phyloP scores from a whole-genome alignment of 192 early-diverging fungal species.

The Linnemannia zychae region DNA sequence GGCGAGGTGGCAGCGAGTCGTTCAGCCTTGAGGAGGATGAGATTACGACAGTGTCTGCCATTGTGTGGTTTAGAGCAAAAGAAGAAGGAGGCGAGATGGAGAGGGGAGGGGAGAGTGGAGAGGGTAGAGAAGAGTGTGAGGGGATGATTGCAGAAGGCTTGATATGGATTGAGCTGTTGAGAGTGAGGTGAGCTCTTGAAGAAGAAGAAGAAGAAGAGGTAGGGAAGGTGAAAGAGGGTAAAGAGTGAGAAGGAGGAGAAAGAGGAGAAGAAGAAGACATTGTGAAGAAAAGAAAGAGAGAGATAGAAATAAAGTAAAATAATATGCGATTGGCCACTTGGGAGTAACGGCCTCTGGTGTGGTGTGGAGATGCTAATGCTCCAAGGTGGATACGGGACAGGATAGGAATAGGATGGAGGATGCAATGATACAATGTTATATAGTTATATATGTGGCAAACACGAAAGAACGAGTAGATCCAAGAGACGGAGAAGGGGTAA shows the following conservation, averaged over 20 bases:
- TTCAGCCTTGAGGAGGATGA: background rate
- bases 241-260: background rate
- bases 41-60: conserved; percentile 20
- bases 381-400: background rate
- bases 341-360: background rate
- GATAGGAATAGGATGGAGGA: background rate
- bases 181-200: background rate
- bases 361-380: background rate
- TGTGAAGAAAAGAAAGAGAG: background rate
- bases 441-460: conserved; percentile 4
- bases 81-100: conserved; percentile 45
- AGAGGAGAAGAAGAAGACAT: conserved; percentile 14
- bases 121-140: conserved; percentile 44
- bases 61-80: background rate
- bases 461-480: background rate
- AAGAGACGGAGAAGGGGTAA: background rate
- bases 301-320: background rate
- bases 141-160: conserved; percentile 30
- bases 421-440: background rate
- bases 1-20: conserved; percentile 17
- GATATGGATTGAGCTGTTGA: background rate
- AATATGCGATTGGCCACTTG: background rate
- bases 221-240: background rate
- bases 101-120: conserved; percentile 51
- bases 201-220: background rate